Percentiles rank a stretch among this genome's conserved stretches.
These are phyloP conservation scores for Echium plantagineum DNA, from an alignment of 257 asterid genomes.

Conservation along the genomic window DNA sequence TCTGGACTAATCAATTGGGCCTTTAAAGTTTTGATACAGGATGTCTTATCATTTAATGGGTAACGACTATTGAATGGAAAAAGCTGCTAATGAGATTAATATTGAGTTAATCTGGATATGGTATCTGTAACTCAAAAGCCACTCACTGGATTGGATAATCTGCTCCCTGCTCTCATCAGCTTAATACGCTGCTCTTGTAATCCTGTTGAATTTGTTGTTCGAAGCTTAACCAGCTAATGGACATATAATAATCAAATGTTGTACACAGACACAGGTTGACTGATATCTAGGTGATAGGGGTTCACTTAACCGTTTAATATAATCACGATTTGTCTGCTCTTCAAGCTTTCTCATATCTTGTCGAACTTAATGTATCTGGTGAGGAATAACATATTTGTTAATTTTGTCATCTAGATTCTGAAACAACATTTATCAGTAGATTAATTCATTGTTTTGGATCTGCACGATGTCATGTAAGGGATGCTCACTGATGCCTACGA, in stretches of 20 bases:
- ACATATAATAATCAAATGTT: not conserved
- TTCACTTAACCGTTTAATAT: not conserved
- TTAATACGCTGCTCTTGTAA: slow-evolving; percentile 1
- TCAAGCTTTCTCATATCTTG: not conserved
- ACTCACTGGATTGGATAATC: slow-evolving; percentile 12
- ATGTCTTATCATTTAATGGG: slow-evolving; percentile 23
- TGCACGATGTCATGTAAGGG: no score
- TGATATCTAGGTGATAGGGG: not conserved
- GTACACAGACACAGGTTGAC: not conserved
- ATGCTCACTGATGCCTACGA: no score
- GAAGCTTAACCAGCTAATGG: not conserved
- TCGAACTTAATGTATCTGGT: not conserved
- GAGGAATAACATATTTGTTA: not conserved
- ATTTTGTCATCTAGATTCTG: not conserved
- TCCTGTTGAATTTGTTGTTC: slow-evolving; percentile 1
- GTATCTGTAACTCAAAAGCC: slow-evolving; percentile 12
- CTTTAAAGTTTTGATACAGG: slow-evolving; percentile 55
- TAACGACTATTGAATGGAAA: slow-evolving; percentile 26
- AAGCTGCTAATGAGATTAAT: slow-evolving; percentile 20
- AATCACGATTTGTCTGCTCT: no score
- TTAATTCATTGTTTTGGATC: no score
- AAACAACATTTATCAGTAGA: no score
- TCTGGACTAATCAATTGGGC: slow-evolving; percentile 41
- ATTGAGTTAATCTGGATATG: slow-evolving; percentile 12
- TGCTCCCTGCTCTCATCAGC: slow-evolving; percentile 4